Conservation (phyloP, 1,284 basidiomycete genomes). For the Agroathelia rolfsii region DNA sequence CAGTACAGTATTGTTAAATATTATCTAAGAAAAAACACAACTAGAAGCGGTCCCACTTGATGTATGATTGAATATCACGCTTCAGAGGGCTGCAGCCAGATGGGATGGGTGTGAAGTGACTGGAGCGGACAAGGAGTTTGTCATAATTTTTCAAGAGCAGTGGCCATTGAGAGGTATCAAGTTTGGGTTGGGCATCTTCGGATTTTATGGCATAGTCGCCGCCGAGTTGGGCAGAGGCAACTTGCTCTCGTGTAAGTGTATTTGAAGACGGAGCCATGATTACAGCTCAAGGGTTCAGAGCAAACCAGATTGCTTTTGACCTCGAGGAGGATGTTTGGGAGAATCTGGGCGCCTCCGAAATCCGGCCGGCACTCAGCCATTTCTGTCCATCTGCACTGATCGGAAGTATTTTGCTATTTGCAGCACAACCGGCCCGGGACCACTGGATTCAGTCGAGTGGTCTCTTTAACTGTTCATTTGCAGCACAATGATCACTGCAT, state of each 20-base stretch:
- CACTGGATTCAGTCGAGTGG: no score
- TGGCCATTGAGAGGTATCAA: slow-evolving; percentile 97
- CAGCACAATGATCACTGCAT: no score
- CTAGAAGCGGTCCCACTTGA: slow-evolving; percentile 52
- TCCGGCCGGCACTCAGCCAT: no score
- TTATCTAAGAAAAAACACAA: slow-evolving; percentile 7
- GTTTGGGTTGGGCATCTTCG: slow-evolving; percentile 60
- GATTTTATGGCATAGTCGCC: slow-evolving; percentile 83
- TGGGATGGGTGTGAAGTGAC: slow-evolving; percentile 98
- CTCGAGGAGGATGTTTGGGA: neutral
- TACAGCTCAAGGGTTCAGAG: neutral
- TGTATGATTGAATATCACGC: slow-evolving; percentile 83
- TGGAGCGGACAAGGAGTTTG: slow-evolving; percentile 87
- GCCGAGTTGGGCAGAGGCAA: slow-evolving; percentile 59
- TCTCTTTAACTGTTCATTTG: no score
- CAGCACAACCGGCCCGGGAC: no score
- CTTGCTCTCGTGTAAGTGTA: slow-evolving; percentile 51
- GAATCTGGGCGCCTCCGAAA: no score
- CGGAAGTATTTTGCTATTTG: no score
- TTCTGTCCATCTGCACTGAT: no score
- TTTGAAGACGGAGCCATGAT: slow-evolving; percentile 36
- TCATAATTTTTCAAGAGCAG: slow-evolving; percentile 98
- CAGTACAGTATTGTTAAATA: slow-evolving; percentile 2
- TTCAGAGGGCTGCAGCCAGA: slow-evolving; percentile 86
- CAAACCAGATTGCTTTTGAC: slow-evolving; percentile 1